Conservation (phyloP, 1,139 yeast species). For the Debaryomyces nepalensis region DNA sequence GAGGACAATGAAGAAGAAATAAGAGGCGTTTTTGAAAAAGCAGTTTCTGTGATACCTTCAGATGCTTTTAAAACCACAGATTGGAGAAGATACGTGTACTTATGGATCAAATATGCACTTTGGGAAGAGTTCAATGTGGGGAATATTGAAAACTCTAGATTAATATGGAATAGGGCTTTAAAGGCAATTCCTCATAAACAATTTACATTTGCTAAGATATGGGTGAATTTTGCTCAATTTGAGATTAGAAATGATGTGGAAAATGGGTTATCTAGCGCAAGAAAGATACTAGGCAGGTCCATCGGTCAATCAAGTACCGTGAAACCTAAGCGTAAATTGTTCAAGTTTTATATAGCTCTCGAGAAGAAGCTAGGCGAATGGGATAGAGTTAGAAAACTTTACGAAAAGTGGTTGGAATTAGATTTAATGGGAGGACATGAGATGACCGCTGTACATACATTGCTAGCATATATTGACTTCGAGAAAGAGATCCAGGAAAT, state of each 20-base stretch:
- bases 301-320: slow-evolving; percentile 56
- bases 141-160: slow-evolving; percentile 52
- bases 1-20: slow-evolving; percentile 32
- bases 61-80: slow-evolving; percentile 40
- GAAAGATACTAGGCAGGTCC: slow-evolving; percentile 74
- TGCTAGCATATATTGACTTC: slow-evolving; percentile 62
- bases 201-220: slow-evolving; percentile 72
- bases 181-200: slow-evolving; percentile 57
- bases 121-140: slow-evolving; percentile 60
- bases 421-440: slow-evolving; percentile 52
- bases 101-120: slow-evolving; percentile 72
- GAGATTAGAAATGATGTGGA: slow-evolving; percentile 61
- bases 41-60: slow-evolving; percentile 42
- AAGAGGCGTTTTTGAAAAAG: slow-evolving; percentile 48
- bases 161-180: slow-evolving; percentile 54
- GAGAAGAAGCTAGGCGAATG: slow-evolving; percentile 68
- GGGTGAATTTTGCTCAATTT: slow-evolving; percentile 75
- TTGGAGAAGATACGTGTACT: slow-evolving; percentile 72
- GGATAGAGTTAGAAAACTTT: slow-evolving; percentile 76
- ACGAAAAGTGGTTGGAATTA: slow-evolving; percentile 66
- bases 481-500: slow-evolving; percentile 74
- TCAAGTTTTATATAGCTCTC: slow-evolving; percentile 63
- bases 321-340: slow-evolving; percentile 62
- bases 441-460: slow-evolving; percentile 30
- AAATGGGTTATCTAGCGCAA: slow-evolving; percentile 49